Conservation (phyloP, 805 yeast genomes). For the Starmerella riodocensis region DNA sequence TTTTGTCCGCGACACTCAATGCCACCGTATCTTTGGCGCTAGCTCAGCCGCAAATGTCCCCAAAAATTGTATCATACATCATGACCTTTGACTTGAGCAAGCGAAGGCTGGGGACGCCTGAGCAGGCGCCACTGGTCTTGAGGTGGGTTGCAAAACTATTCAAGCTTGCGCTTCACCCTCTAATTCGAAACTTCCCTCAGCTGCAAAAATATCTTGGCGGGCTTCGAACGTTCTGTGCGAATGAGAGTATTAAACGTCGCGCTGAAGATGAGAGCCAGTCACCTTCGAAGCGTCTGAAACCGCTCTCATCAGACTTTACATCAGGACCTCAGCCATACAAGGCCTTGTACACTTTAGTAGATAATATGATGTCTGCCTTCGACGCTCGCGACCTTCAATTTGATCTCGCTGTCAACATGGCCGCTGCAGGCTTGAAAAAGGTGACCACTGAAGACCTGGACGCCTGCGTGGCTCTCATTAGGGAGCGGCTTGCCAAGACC, state of each 20-base stretch:
- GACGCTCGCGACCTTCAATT: slow-evolving; percentile 59
- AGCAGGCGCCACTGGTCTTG: slow-evolving; percentile 27
- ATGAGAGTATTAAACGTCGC: slow-evolving; percentile 23
- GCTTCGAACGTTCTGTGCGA: slow-evolving; percentile 23
- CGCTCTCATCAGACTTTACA: slow-evolving; percentile 17
- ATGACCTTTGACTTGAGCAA: slow-evolving; percentile 39
- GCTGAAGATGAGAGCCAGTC: slow-evolving; percentile 26
- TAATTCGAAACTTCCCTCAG: slow-evolving; percentile 16
- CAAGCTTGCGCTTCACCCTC: slow-evolving; percentile 19
- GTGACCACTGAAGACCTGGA: slow-evolving; percentile 41
- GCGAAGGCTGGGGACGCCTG: slow-evolving; percentile 10
- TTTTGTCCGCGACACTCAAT: slow-evolving; percentile 53
- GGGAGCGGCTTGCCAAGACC: slow-evolving; percentile 34
- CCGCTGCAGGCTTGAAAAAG: slow-evolving; percentile 48
- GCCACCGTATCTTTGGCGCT: slow-evolving; percentile 50
- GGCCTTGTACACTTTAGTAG: slow-evolving; percentile 54
- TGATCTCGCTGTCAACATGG: slow-evolving; percentile 50
- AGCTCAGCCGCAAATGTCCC: slow-evolving; percentile 45
- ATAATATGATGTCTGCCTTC: slow-evolving; percentile 50
- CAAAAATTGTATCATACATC: slow-evolving; percentile 44
- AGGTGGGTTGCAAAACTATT: slow-evolving; percentile 19
- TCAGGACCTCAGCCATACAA: slow-evolving; percentile 34
- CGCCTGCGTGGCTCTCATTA: slow-evolving; percentile 56
- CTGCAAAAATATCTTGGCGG: slow-evolving; percentile 24
- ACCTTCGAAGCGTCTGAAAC: slow-evolving; percentile 22